A percentile compares a stretch with the other conserved stretches of the same genome.
phyloP scores from a whole-genome alignment of 768 basidiomycete genomes.

The Tubosaeta sp. region DNA sequence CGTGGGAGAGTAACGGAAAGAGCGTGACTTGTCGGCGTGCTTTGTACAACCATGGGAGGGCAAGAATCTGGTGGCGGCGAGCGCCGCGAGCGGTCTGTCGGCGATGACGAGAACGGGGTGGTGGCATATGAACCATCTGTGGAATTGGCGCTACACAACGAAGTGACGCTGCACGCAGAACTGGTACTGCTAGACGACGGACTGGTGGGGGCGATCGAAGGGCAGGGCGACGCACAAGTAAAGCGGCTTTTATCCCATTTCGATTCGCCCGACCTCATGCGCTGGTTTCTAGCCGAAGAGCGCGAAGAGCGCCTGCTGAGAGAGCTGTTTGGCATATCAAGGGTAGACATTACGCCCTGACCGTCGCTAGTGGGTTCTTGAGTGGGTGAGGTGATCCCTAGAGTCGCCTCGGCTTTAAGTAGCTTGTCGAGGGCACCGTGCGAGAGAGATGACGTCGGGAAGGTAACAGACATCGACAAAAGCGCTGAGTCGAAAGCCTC shows the following conservation, averaged over 20 bases:
- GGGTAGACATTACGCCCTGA: constrained; percentile 20
- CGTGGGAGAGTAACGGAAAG: constrained; percentile 48
- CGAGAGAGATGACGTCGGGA: constrained; percentile 33
- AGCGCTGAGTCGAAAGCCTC: constrained; percentile 21
- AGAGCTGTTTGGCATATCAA: constrained; percentile 21
- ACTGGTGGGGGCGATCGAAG: constrained; percentile 22
- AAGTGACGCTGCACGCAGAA: constrained; percentile 25
- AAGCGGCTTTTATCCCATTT: constrained; percentile 30
- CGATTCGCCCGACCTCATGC: constrained; percentile 20
- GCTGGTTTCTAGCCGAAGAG: constrained; percentile 25
- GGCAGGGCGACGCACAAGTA: constrained; percentile 26
- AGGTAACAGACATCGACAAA: constrained; percentile 19
- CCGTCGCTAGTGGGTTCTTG: constrained; percentile 18
- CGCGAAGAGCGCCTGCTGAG: constrained; percentile 30
- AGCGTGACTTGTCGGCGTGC: constrained; percentile 38
- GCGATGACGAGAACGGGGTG: constrained; percentile 23
- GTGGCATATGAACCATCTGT: constrained; percentile 14
- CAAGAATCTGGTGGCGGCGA: constrained; percentile 31
- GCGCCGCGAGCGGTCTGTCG: constrained; percentile 28
- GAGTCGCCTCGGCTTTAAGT: constrained; percentile 29
- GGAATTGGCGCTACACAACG: constrained; percentile 17
- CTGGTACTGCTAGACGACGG: constrained; percentile 22
- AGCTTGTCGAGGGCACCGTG: constrained; percentile 27
- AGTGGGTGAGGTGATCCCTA: constrained; percentile 12
- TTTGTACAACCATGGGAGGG: constrained; percentile 44